A percentile compares a stretch with the other conserved stretches of the same genome.
Evolutionary conservation across 768 basidiomycete genomes (phyloP).

Genomic region (Boletus pseudopeckii): DNA sequence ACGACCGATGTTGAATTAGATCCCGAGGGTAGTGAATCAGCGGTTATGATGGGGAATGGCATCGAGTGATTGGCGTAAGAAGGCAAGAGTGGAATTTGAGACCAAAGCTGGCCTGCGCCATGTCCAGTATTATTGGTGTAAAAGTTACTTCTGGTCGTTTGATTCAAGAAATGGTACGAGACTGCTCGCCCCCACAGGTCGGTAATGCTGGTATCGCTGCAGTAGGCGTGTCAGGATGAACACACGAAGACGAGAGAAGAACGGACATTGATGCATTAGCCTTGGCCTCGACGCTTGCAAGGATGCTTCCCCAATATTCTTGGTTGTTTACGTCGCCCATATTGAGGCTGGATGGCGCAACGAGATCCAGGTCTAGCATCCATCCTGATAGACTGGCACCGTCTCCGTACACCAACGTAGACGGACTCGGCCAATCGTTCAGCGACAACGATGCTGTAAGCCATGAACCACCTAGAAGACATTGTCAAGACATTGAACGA

Average conservation of each 20-base stretch:
- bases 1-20: constrained; percentile 42
- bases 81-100: constrained; percentile 48
- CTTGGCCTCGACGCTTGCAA: constrained; percentile 55
- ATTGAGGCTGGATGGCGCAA: constrained; percentile 50
- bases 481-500: not conserved
- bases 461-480: constrained; percentile 59
- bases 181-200: constrained; percentile 65
- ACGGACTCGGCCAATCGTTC: constrained; percentile 59
- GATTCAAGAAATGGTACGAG: constrained; percentile 71
- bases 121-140: constrained; percentile 57
- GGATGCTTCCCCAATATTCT: constrained; percentile 49
- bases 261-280: constrained; percentile 52
- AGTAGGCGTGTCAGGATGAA: not conserved
- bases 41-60: constrained; percentile 67
- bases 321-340: constrained; percentile 47
- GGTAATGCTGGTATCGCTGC: constrained; percentile 59
- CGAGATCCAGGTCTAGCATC: constrained; percentile 54
- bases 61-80: constrained; percentile 46
- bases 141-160: constrained; percentile 56
- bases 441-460: constrained; percentile 57
- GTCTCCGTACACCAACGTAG: constrained; percentile 60
- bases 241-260: not conserved
- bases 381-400: constrained; percentile 45
- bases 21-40: constrained; percentile 50
- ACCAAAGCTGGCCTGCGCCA: constrained; percentile 74